Evolutionary conservation across 768 basidiomycete species (phyloP).

Genomic region (Leucocoprinus birnbaumii): DNA sequence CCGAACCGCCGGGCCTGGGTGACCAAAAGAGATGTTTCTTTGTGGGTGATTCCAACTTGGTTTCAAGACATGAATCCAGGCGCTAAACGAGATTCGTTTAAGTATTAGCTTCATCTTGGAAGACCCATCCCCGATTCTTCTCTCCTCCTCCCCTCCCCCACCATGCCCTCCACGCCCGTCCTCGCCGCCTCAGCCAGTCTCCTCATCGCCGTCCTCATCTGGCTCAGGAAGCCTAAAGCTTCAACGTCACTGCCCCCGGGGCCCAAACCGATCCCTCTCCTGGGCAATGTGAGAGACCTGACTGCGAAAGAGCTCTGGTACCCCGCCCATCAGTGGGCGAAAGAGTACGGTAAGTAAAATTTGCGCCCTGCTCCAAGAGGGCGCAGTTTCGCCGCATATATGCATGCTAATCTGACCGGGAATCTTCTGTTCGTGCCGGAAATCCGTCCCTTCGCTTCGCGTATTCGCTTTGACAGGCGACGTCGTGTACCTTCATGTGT

Average conservation of each 20-base stretch:
- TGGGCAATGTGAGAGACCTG: slow-evolving; percentile 65
- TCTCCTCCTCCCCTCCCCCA: slow-evolving; percentile 2
- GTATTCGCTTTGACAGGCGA: slow-evolving; percentile 42
- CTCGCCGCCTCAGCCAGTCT: slow-evolving; percentile 18
- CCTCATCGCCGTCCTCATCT: slow-evolving; percentile 36
- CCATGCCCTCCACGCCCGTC: slow-evolving; percentile 9
- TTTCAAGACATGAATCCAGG: not conserved
- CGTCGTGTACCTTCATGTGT: slow-evolving; percentile 60
- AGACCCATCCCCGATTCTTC: slow-evolving; percentile 8
- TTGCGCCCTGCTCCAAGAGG: not conserved
- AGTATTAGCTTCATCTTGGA: slow-evolving; percentile 6
- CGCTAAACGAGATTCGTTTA: slow-evolving; percentile 10
- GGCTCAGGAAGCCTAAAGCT: slow-evolving; percentile 41
- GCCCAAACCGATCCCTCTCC: slow-evolving; percentile 58
- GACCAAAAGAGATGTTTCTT: slow-evolving; percentile 4
- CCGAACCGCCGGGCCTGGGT: not conserved
- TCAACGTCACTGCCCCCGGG: slow-evolving; percentile 57
- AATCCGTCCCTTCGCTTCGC: not conserved
- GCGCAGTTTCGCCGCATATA: slow-evolving; percentile 5
- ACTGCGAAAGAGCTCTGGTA: slow-evolving; percentile 65
- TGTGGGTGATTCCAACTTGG: not conserved
- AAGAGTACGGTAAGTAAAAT: slow-evolving; percentile 50
- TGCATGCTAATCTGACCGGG: slow-evolving; percentile 10
- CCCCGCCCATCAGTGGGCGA: slow-evolving; percentile 57
- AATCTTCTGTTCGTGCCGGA: not conserved